Evolutionary conservation across 352 stramenopile species (phyloP), one percentile per base, ranked within the genome.

Genomic region (Phytophthora multivora): DNA sequence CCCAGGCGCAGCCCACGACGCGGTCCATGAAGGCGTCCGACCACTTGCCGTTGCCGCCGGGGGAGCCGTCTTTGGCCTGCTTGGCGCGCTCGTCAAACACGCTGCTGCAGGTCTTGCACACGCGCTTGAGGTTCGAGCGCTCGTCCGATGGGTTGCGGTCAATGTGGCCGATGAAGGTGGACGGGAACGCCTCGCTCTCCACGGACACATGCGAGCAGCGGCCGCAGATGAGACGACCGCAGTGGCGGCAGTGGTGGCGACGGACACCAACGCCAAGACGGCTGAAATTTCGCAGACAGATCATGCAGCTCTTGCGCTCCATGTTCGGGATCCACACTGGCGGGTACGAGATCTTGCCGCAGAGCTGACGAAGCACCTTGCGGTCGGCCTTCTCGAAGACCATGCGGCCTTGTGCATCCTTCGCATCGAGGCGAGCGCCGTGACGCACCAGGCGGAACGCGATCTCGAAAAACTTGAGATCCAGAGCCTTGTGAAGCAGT

Each of bases 201-300:
- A 96, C 71, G 11, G 79, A 90, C 12, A 88, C 74, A 47, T 90
- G 71, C 46, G 83, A 89, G 61, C 87, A 96, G 51, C 88, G 70
- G 13, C 84, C 81, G 50, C 87, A 96, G 50, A 88, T 86, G 25
- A 96, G 70, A 11, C 86, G 83, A 0, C 86, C 88, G 57, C 88
- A 96, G 71, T 92, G 88, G 12, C 88, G 87, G 60, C 87, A 96
- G 69, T 96, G 87, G 61, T 96, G 87, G 19, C 87, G 87, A 40
- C 86, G 83, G 23, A 90, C 73, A 35, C 81, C 84, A 11, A 94
- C 59, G 19, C 64, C 65, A 3, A 95, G 64, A 23, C 67, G 69
- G 16, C 71, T 87, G 52, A 95, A 95, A 63, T 80, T 77, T 43
- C 82, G 82, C 51, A 77, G 65, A 62, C 87, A 94, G n/a, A 85